These are phyloP conservation scores for Quercus rubra DNA, from an alignment of 306 rosid genomes.

Conservation along the genomic window DNA sequence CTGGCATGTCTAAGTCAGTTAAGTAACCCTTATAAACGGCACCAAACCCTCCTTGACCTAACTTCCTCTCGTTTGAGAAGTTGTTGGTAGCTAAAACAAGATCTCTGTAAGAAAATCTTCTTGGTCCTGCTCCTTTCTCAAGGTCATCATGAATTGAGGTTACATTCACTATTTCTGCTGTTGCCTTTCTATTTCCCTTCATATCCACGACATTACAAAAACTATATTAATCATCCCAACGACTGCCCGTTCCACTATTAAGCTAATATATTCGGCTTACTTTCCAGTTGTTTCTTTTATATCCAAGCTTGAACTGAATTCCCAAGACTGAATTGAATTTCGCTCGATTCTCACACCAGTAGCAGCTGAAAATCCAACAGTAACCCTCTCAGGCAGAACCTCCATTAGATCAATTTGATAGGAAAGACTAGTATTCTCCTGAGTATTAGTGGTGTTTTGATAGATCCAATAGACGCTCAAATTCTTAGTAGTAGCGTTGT, in stretches of 20 bases:
- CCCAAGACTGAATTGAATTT: not conserved
- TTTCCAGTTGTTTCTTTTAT: not conserved
- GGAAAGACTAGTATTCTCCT: not conserved
- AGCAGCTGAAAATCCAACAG: not conserved
- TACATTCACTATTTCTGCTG: not conserved
- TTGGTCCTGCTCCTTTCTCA: not conserved
- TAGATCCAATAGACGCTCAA: conserved; percentile 9
- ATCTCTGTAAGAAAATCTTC: not conserved
- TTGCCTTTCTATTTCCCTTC: not conserved
- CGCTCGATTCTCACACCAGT: not conserved
- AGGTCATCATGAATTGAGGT: not conserved
- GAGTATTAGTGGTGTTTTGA: not conserved
- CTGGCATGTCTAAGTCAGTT: not conserved
- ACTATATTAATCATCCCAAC: not conserved
- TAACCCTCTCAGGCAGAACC: conserved; percentile 9
- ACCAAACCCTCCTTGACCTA: conserved; percentile 1
- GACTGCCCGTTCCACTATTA: not conserved
- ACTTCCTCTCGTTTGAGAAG: not conserved
- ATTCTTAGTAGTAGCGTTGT: not conserved
- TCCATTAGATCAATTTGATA: not conserved
- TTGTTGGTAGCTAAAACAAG: not conserved
- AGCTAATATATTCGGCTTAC: not conserved
- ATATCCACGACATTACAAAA: not conserved
- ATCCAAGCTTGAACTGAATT: conserved; percentile 12
- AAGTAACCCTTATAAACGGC: not conserved